Conservation (phyloP, 495 filamentous ascomycete species). For the Aspergillus sclerotioniger region DNA sequence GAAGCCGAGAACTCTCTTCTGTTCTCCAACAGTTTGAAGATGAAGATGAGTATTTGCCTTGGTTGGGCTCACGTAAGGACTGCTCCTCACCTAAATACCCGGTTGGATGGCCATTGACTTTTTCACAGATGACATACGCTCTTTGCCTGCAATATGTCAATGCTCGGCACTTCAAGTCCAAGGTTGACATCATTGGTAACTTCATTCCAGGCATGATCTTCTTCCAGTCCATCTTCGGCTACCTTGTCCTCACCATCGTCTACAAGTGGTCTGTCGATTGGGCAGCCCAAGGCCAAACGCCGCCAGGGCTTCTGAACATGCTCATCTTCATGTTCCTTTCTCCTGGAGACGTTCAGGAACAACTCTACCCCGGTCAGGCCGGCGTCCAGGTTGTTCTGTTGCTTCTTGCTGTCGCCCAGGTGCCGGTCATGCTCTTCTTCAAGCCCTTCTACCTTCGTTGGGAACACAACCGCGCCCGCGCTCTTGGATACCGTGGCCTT, state of each 20-base stretch:
- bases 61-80: constrained; percentile 81
- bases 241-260: constrained; percentile 87
- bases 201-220: constrained; percentile 98
- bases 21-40: constrained; percentile 98
- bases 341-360: constrained; percentile 71
- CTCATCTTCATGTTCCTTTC: constrained; percentile 99
- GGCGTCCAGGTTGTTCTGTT: constrained; percentile 73
- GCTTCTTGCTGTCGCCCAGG: constrained; percentile 79
- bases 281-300: constrained; percentile 58
- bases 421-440: constrained; percentile 87
- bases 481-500: constrained; percentile 86
- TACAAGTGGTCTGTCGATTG: constrained; percentile 98
- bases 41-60: constrained; percentile 97
- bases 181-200: constrained; percentile 93
- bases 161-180: constrained; percentile 87
- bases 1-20: constrained; percentile 89
- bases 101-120: constrained; percentile 11
- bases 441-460: constrained; percentile 92
- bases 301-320: constrained; percentile 94
- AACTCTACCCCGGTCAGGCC: constrained; percentile 74
- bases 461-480: constrained; percentile 87
- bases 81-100: neutral
- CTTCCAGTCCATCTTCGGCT: constrained; percentile 98
- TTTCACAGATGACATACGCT: constrained; percentile 86
- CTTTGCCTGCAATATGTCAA: constrained; percentile 92